Evolutionary conservation across 2,329 filamentous ascomycete species (phyloP).

Genomic region (Tolypocladium cylindrosporum): DNA sequence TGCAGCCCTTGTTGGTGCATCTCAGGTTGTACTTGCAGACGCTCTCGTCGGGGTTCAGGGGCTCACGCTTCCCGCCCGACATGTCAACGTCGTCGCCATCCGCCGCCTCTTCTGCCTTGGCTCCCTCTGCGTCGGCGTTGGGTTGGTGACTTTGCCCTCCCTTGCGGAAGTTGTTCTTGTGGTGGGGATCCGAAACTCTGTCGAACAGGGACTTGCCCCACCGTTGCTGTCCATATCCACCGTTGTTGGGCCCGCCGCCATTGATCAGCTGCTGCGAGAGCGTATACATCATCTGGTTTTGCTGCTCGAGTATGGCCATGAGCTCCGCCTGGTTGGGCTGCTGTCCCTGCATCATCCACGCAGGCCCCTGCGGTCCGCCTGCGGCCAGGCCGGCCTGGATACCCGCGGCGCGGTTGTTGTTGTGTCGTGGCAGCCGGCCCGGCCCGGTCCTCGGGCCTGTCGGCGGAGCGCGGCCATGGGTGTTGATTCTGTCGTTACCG

Average conservation of each 20-base stretch:
- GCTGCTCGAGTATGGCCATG: conserved; percentile 77
- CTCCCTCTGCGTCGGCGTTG: conserved; percentile 21
- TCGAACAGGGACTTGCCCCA: conserved; percentile 62
- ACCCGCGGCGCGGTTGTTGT: conserved; percentile 27
- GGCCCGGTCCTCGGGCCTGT: conserved; percentile 57
- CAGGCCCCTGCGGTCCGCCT: conserved; percentile 22
- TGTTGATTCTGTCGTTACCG: conserved; percentile 69
- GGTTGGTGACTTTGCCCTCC: conserved; percentile 31
- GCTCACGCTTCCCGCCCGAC: conserved; percentile 41
- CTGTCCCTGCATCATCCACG: conserved; percentile 38
- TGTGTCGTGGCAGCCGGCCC: conserved; percentile 34
- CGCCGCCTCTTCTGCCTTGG: conserved; percentile 20
- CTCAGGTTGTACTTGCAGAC: conserved; percentile 84
- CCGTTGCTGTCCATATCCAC: conserved; percentile 20
- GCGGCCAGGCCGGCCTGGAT: conserved; percentile 39
- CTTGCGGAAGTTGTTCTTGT: conserved; percentile 41
- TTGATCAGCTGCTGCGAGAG: conserved; percentile 55
- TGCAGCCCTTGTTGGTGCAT: conserved; percentile 84
- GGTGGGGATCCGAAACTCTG: conserved; percentile 47
- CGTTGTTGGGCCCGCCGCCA: conserved; percentile 39
- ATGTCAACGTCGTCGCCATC: conserved; percentile 56
- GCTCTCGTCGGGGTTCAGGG: conserved; percentile 49
- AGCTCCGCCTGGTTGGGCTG: conserved; percentile 42
- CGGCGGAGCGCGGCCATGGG: conserved; percentile 60
- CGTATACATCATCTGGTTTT: conserved; percentile 77